A percentile compares a stretch with the other conserved stretches of the same genome.
These are phyloP conservation scores for Fusarium algeriense DNA, from an alignment of 2,329 filamentous ascomycete species.

Conservation along the genomic window DNA sequence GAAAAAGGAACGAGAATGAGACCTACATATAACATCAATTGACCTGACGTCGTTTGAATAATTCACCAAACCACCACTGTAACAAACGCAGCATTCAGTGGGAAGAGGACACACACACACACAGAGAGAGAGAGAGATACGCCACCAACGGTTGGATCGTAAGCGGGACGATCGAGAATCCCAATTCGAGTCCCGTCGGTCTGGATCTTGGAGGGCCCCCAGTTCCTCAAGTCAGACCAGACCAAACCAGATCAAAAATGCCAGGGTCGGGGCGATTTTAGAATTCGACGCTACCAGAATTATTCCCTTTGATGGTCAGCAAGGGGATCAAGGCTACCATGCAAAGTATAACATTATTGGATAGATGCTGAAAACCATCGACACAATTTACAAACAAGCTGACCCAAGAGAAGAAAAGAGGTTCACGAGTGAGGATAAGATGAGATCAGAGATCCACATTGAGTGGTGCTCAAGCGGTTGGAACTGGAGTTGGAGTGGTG, in stretches of 20 bases:
- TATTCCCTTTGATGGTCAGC: constrained; percentile 8
- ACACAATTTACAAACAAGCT: not conserved
- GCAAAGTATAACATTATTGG: not conserved
- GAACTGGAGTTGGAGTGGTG: not conserved
- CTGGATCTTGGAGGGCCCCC: constrained; percentile 19
- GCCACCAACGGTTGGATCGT: constrained; percentile 32
- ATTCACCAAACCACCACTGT: not conserved
- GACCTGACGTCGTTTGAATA: not conserved
- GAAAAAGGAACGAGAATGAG: not conserved
- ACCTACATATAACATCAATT: not conserved
- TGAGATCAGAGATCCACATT: constrained; percentile 22
- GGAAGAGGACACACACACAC: not conserved
- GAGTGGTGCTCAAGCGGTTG: not conserved
- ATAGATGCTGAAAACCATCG: not conserved
- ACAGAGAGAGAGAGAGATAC: constrained; percentile 3
- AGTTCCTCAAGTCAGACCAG: not conserved
- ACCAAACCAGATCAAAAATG: not conserved
- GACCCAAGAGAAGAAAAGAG: not conserved
- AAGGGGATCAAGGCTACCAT: constrained; percentile 1
- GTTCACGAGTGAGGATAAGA: not conserved
- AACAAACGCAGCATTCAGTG: not conserved
- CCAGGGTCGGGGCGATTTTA: constrained; percentile 19
- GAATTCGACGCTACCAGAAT: constrained; percentile 8
- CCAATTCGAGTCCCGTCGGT: constrained; percentile 21
- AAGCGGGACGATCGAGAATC: constrained; percentile 35